phyloP scores from a whole-genome alignment of 768 basidiomycete species.

The Podaxis mareebaensis region DNA sequence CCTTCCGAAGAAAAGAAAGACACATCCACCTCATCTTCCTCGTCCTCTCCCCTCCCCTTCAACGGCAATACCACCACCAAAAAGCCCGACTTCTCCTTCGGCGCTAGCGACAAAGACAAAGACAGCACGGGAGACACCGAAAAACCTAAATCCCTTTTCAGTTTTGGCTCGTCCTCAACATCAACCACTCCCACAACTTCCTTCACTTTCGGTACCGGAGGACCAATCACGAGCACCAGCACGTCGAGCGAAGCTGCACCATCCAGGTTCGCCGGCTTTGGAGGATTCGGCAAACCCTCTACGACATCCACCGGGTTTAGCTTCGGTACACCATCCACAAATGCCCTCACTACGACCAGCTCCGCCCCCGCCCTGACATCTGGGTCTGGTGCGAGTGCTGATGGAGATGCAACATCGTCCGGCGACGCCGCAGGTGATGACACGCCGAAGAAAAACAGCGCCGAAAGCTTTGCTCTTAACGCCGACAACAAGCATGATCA shows the following conservation, averaged over 20 bases:
- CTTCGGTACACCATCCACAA: slow-evolving; percentile 20
- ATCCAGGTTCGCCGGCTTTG: slow-evolving; percentile 29
- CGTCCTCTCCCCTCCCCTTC: background rate
- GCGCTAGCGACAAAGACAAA: background rate
- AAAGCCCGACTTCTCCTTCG: background rate
- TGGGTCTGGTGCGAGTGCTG: slow-evolving; percentile 2
- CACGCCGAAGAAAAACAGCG: background rate
- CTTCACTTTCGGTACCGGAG: slow-evolving; percentile 16
- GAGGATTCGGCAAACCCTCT: slow-evolving; percentile 32
- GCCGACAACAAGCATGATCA: slow-evolving; percentile 50
- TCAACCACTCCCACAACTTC: background rate
- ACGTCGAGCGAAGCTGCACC: slow-evolving; percentile 18
- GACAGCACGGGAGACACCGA: background rate
- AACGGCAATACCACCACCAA: background rate
- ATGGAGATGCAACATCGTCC: slow-evolving; percentile 9
- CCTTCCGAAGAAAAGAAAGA: slow-evolving; percentile 1
- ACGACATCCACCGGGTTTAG: background rate
- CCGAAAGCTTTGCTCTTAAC: slow-evolving; percentile 13
- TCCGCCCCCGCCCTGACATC: slow-evolving; percentile 11
- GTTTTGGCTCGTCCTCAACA: slow-evolving; percentile 13
- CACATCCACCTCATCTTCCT: background rate
- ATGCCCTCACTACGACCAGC: slow-evolving; percentile 30
- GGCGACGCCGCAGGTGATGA: slow-evolving; percentile 18
- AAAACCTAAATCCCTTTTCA: slow-evolving; percentile 12
- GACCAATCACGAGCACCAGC: background rate